A percentile compares a stretch with the other conserved stretches of the same genome.
Evolutionary conservation across 2,329 filamentous ascomycete genomes (phyloP).

Genomic region (Aspergillus tubingensis): DNA sequence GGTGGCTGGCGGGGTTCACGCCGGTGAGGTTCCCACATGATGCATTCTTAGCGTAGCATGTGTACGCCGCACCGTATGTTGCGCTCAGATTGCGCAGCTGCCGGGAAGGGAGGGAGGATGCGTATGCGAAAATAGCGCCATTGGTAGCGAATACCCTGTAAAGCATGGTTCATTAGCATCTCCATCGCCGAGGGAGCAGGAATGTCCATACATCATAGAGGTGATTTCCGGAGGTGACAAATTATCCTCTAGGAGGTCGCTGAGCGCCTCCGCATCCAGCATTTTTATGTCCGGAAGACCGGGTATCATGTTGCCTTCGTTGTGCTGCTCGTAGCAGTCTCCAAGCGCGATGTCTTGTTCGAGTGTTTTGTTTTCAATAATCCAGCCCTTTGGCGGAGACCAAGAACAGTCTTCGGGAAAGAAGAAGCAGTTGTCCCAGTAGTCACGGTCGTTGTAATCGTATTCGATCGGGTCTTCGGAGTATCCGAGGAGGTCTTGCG

Average conservation of each 20-base stretch:
- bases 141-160: conserved; percentile 46
- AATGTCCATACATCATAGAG: conserved; percentile 41
- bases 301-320: conserved; percentile 41
- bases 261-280: conserved; percentile 45
- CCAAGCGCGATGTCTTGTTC: conserved; percentile 18
- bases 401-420: conserved; percentile 48
- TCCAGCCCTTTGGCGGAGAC: conserved; percentile 36
- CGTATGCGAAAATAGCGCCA: conserved; percentile 47
- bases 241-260: conserved; percentile 46
- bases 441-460: conserved; percentile 46
- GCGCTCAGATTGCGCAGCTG: conserved; percentile 46
- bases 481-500: conserved; percentile 43
- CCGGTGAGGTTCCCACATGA: conserved; percentile 46
- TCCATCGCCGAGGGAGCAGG: neutral
- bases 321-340: conserved; percentile 18
- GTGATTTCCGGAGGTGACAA: conserved; percentile 47
- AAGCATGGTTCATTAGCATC: conserved; percentile 9
- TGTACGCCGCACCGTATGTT: conserved; percentile 48
- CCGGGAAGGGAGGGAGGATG: conserved; percentile 41
- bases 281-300: conserved; percentile 47
- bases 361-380: conserved; percentile 28
- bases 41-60: conserved; percentile 44
- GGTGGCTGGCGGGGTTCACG: conserved; percentile 45
- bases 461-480: conserved; percentile 46
- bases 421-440: conserved; percentile 47